Percentiles rank a stretch among this genome's conserved stretches.
These are phyloP conservation scores for Colletotrichum endophyticum DNA, from an alignment of 2,329 filamentous ascomycete species.

Conservation along the genomic window DNA sequence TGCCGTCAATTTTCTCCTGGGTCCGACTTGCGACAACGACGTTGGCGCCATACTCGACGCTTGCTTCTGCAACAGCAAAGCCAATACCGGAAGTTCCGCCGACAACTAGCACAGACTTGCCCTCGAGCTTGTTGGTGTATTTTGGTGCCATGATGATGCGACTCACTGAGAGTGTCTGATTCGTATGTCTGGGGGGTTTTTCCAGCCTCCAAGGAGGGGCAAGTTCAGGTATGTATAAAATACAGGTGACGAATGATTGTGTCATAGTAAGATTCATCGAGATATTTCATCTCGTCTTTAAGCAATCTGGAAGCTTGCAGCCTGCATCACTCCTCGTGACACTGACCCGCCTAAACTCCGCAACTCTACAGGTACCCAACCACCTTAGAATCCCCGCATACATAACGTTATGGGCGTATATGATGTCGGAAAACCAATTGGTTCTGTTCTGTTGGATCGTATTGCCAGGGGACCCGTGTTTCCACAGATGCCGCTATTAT, in stretches of 20 bases:
- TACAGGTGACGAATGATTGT: not conserved
- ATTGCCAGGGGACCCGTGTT: not conserved
- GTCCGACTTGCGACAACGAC: constrained; percentile 66
- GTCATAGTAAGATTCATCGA: not conserved
- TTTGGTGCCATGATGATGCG: not conserved
- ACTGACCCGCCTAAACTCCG: not conserved
- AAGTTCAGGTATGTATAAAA: not conserved
- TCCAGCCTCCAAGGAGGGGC: not conserved
- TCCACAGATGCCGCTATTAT: not conserved
- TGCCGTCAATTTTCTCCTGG: constrained; percentile 49
- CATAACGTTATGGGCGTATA: not conserved
- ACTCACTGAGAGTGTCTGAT: not conserved
- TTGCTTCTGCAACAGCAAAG: constrained; percentile 62
- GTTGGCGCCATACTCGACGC: constrained; percentile 57
- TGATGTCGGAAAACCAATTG: not conserved
- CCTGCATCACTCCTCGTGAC: not conserved
- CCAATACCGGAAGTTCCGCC: constrained; percentile 70
- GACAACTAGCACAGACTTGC: constrained; percentile 58
- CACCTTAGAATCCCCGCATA: not conserved
- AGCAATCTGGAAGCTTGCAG: not conserved
- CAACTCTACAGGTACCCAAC: not conserved
- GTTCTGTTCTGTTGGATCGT: not conserved
- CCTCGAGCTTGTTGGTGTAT: not conserved
- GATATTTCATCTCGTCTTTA: not conserved
- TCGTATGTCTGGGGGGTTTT: not conserved